Evolutionary conservation across 2,329 filamentous ascomycete genomes (phyloP), one percentile per base, ranked within the genome.

Genomic region (Xylaria sp.): DNA sequence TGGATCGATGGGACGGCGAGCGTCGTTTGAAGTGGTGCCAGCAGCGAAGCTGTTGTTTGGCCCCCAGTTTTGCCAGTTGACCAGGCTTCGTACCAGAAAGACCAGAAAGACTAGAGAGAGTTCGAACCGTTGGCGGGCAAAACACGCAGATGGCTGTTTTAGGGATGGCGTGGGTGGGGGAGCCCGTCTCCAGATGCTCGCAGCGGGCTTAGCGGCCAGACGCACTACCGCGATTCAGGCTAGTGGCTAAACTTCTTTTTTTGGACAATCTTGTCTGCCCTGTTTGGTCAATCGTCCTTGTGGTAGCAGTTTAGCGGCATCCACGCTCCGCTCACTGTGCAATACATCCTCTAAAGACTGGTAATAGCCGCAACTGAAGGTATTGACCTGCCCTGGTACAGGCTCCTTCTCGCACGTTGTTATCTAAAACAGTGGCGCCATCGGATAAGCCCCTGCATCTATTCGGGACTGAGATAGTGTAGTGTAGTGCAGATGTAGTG

Each of bases 241-340:
- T 61, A 55, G 63, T 62, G 63, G 63, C 63, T 62, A 59, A 60
- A 68, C 48, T 55, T 68, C 66, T 68, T 68, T 66, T 68, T 68
- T 68, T 66, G 58, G 66, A 66, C 58, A 66, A 32, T 63, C 66
- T 61, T 48, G 32, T 53, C 50, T 55, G 25, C 56, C 48, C 65
- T 60, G 55, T 56, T 56, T 60, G 30, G 60, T 55, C 46, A 53
- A 60, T 67, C n/a, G 8, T 43, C 60, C 18, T 57, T 45, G 50
- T 65, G 34, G 5, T 2, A 25, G 23, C 23, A 18, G 41, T 36
- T 23, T 25, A 32, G 50, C 32, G 46, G 46, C 25, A 32, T n/a
- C 15, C 25, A 28, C n/a, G 48, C 25, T 5, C 20, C 9, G 23
- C 15, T 2, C 25, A 63, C 52, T 63, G 60, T 63, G 41, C 9